Base-by-base conservation (phyloP, 192 early-diverging fungal species). In the Rhizophagus prolifer region DNA sequence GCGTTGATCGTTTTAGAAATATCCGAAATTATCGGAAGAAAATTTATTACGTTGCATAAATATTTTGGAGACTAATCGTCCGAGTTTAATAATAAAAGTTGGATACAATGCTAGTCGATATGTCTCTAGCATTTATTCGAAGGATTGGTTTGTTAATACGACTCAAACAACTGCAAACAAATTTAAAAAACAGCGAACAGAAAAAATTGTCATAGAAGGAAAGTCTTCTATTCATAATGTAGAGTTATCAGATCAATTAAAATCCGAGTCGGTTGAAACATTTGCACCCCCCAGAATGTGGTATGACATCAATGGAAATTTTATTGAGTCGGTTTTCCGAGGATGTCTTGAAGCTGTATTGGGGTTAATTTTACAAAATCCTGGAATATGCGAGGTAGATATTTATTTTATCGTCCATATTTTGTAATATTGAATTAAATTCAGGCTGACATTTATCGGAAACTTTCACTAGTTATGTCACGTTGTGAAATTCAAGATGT, bases 341-440 rank as follows among this genome's bases (percentile, higher is more conserved):
- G 79, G 74, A n/a, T 80, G 79, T 60, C 61, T 80, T 67, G 79
- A 80, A 62, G 73, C 54, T 28, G 79, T 80, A 28, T 44, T 80
- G n/a, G 75, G 73, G 6, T 50, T 54, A 21, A 68, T 80, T n/a
- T 26, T 80, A 3, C 62, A 74, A 30, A 74, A 68, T 41, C 79
- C 79, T 58, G 79, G 79, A 54, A 80, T 80, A 23, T 75, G 66
- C 38, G 58, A 75, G 75, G 79, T 80, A 70, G n/a, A 62, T 3
- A 31, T 31, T 31, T 31, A n/a, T n/a, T n/a, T n/a, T 31, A 63
- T 63, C 4, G 5, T 63, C 10, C n/a, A 30, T 63, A 30, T 63
- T 10, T 28, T 28, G 23, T 13, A 31, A 38, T 21, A 2, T 44
- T 8, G 2, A n/a, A 23, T 9, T 34, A 36, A 34, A 60, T 9